A percentile compares a stretch with the other conserved stretches of the same genome.
Conservation (phyloP, 2,329 filamentous ascomycete species). For the Chalara sp. region DNA sequence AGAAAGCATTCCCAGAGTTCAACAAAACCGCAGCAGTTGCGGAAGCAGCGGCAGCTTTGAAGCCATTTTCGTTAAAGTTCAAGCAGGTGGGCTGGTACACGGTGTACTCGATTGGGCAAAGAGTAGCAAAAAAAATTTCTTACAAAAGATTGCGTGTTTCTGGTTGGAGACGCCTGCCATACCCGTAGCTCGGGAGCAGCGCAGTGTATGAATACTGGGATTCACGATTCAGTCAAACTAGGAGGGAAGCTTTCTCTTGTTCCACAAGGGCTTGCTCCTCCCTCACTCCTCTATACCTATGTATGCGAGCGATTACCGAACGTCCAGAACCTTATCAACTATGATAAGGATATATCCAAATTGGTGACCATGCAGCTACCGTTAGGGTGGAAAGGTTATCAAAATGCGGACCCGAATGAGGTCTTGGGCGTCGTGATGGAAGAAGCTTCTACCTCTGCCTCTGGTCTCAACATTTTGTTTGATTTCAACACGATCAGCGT, state of each 20-base stretch:
- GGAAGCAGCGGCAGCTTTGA: constrained; percentile 37
- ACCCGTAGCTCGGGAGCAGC: constrained; percentile 58
- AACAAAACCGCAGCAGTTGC: constrained; percentile 46
- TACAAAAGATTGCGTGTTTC: constrained; percentile 45
- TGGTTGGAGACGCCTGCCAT: constrained; percentile 50
- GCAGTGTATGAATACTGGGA: constrained; percentile 49
- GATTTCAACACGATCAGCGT: constrained; percentile 38
- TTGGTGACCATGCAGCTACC: constrained; percentile 35
- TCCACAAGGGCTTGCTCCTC: constrained; percentile 35
- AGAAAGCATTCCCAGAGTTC: constrained; percentile 30
- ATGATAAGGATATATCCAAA: constrained; percentile 33
- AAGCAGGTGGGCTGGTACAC: constrained; percentile 48
- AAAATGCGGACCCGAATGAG: constrained; percentile 32
- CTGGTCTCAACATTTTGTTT: constrained; percentile 53
- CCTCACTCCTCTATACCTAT: constrained; percentile 44
- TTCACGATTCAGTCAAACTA: constrained; percentile 56
- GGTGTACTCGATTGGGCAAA: constrained; percentile 50
- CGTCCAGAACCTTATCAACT: constrained; percentile 32
- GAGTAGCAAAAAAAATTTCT: constrained; percentile 53
- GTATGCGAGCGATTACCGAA: constrained; percentile 41
- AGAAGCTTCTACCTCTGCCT: constrained; percentile 54
- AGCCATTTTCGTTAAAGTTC: constrained; percentile 35
- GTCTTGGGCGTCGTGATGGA: constrained; percentile 49
- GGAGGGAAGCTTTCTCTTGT: constrained; percentile 52
- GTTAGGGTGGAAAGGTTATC: constrained; percentile 34